phyloP scores from a whole-genome alignment of 345 rosid genomes.

The Pugionium dolabratum region DNA sequence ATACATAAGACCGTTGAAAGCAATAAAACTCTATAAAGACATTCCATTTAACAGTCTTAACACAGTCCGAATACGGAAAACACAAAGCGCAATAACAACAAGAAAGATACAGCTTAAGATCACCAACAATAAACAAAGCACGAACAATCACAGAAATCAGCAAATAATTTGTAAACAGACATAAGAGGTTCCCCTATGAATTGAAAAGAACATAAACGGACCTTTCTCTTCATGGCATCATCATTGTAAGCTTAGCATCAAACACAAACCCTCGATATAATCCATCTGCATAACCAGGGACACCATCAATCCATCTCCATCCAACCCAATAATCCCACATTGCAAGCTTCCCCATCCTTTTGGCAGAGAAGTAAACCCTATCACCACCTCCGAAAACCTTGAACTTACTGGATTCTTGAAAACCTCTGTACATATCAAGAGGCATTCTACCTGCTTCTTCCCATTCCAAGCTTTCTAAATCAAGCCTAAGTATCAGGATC shows the following conservation, averaged over 20 bases:
- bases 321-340: slow-evolving; percentile 68
- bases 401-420: slow-evolving; percentile 73
- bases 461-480: slow-evolving; percentile 81
- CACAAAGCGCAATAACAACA: slow-evolving; percentile 13
- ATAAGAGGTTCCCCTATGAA: not conserved
- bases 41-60: slow-evolving; percentile 27
- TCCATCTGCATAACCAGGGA: slow-evolving; percentile 65
- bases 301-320: slow-evolving; percentile 86
- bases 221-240: slow-evolving; percentile 44
- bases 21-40: slow-evolving; percentile 4
- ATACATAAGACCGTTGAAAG: not conserved
- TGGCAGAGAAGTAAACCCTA: slow-evolving; percentile 76
- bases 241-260: slow-evolving; percentile 57
- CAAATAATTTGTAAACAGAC: slow-evolving; percentile 23
- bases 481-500: slow-evolving; percentile 70
- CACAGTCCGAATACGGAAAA: not conserved
- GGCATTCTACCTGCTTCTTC: slow-evolving; percentile 94
- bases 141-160: slow-evolving; percentile 25
- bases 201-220: not conserved
- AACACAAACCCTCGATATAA: slow-evolving; percentile 73
- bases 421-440: slow-evolving; percentile 64
- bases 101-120: not conserved
- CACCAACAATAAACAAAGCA: slow-evolving; percentile 3
- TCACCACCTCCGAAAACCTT: slow-evolving; percentile 92
- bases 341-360: slow-evolving; percentile 68